A percentile compares a stretch with the other conserved stretches of the same genome.
phyloP scores from a whole-genome alignment of 108 stramenopile species.

The Cyclotella atomus region DNA sequence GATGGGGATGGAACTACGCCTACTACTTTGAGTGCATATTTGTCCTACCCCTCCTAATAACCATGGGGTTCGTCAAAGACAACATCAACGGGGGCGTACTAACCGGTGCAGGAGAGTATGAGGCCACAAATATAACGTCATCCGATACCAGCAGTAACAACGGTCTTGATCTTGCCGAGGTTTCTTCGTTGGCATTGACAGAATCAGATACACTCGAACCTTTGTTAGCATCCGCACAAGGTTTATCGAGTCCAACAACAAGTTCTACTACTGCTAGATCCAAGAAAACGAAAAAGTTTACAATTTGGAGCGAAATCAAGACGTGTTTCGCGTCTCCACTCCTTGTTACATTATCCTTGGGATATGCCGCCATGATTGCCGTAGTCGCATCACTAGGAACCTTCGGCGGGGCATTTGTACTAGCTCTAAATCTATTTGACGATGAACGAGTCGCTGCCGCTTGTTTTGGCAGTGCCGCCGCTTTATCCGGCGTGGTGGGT shows the following conservation, averaged over 20 bases:
- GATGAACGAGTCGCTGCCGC: slow-evolving; percentile 41
- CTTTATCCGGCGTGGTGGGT: slow-evolving; percentile 33
- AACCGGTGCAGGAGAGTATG: slow-evolving; percentile 32
- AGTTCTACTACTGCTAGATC: no score
- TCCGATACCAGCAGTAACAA: background rate
- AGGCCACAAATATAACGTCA: background rate
- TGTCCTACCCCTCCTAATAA: slow-evolving; percentile 31
- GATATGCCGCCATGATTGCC: slow-evolving; percentile 44
- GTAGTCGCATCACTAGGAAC: slow-evolving; percentile 48
- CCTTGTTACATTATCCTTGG: slow-evolving; percentile 44
- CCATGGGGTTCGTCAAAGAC: slow-evolving; percentile 47
- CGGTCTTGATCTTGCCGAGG: background rate
- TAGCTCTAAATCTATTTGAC: slow-evolving; percentile 46
- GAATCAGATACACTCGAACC: slow-evolving; percentile 1
- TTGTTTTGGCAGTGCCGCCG: slow-evolving; percentile 50
- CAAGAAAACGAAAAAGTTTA: slow-evolving; percentile 39
- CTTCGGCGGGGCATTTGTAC: slow-evolving; percentile 45
- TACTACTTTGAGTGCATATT: slow-evolving; percentile 41
- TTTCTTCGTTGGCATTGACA: background rate
- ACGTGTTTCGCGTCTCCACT: slow-evolving; percentile 44
- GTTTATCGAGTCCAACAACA: no score
- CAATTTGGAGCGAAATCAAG: slow-evolving; percentile 48
- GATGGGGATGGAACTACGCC: slow-evolving; percentile 51
- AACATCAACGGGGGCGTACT: slow-evolving; percentile 42
- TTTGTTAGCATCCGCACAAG: background rate